These are phyloP conservation scores for Liriodendron chinense DNA, from an alignment of 164 flowering plant species.

Conservation along the genomic window DNA sequence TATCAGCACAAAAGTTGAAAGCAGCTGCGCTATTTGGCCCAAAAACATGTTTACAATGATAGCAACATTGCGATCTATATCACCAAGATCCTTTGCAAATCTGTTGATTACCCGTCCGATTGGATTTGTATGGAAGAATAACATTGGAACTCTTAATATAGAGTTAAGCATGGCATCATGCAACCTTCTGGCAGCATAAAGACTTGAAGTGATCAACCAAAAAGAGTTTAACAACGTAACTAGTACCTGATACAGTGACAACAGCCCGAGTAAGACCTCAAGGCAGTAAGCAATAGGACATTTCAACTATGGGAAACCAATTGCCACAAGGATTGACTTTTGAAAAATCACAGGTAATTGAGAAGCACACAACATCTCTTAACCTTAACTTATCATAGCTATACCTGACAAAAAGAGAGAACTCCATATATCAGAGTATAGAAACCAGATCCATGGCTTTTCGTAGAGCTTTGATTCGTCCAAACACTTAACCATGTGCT, in stretches of 20 bases:
- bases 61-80: slow-evolving; percentile 91
- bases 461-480: slow-evolving; percentile 65
- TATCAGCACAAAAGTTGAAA: slow-evolving; percentile 89
- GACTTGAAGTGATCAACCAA: slow-evolving; percentile 89
- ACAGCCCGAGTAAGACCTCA: slow-evolving; percentile 2
- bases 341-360: not conserved
- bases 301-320: not conserved
- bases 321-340: not conserved
- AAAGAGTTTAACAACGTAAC: slow-evolving; percentile 82
- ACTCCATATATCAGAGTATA: slow-evolving; percentile 72
- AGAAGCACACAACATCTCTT: not conserved
- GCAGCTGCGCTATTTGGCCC: slow-evolving; percentile 73
- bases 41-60: slow-evolving; percentile 74
- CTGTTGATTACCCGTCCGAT: slow-evolving; percentile 93
- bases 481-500: slow-evolving; percentile 98
- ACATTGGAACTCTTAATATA: slow-evolving; percentile 95
- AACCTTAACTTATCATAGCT: slow-evolving; percentile 1
- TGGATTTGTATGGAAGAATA: slow-evolving; percentile 95
- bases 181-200: slow-evolving; percentile 87
- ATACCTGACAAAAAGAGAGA: slow-evolving; percentile 85
- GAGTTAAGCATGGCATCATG: slow-evolving; percentile 91
- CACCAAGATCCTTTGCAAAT: slow-evolving; percentile 96
- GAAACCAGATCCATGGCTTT: slow-evolving; percentile 51
- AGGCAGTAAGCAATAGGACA: not conserved
- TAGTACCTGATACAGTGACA: slow-evolving; percentile 53